Evolutionary conservation across 169 alveolate genomes (phyloP).

Genomic region (Eimeria acervulina): DNA sequence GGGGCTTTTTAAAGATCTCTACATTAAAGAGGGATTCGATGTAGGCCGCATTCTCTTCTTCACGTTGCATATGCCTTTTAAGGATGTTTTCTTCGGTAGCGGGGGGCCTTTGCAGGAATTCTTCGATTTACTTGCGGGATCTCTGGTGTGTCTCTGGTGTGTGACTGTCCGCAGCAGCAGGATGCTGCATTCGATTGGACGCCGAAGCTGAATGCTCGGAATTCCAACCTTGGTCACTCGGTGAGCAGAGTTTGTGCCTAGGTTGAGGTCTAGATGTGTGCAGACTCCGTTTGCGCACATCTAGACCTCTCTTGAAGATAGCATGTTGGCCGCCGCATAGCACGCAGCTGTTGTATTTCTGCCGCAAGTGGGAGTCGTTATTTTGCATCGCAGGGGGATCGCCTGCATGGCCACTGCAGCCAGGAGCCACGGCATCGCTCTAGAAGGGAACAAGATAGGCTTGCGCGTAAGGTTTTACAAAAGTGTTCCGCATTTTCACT

Average conservation of each 20-base stretch:
- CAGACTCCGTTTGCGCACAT: no score
- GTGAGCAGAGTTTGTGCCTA: background rate
- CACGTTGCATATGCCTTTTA: background rate
- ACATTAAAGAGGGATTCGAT: slow-evolving; percentile 93
- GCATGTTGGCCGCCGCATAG: background rate
- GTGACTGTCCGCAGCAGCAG: slow-evolving; percentile 63
- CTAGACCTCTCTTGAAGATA: background rate
- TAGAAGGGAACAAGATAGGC: slow-evolving; percentile 71
- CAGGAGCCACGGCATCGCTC: slow-evolving; percentile 75
- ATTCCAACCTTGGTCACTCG: slow-evolving; percentile 60
- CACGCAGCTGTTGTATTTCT: background rate
- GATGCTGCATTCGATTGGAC: slow-evolving; percentile 77
- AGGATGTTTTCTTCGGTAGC: background rate
- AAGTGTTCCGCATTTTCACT: background rate
- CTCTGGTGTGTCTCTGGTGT: background rate
- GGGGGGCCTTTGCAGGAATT: background rate
- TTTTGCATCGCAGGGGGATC: slow-evolving; percentile 47
- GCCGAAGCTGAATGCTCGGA: slow-evolving; percentile 75
- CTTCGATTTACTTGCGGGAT: background rate
- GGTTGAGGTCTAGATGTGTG: background rate
- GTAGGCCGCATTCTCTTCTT: slow-evolving; percentile 39
- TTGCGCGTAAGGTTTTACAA: slow-evolving; percentile 35
- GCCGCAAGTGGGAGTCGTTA: background rate
- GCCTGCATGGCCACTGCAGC: slow-evolving; percentile 75
- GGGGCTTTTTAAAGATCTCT: slow-evolving; percentile 96